Conservation (phyloP, 1,284 basidiomycete species). For the Kwoniella shivajii region DNA sequence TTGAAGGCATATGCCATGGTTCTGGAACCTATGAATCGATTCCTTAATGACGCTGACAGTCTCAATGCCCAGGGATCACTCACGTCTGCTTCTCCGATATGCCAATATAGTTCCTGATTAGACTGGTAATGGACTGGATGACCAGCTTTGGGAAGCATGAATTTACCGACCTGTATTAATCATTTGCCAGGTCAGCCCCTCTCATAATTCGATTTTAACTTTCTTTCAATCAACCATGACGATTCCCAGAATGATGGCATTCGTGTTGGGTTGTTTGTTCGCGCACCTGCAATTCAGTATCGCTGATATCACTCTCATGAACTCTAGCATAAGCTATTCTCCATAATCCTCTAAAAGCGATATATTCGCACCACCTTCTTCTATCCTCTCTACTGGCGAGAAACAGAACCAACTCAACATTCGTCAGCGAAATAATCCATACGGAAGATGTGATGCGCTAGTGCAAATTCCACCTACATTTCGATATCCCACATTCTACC, state of each 20-base stretch:
- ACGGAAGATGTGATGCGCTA: not conserved
- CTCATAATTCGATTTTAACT: not conserved
- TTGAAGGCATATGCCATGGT: conserved; percentile 49
- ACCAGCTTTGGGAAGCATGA: conserved; percentile 68
- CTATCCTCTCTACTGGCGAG: conserved; percentile 17
- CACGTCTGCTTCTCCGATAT: conserved; percentile 65
- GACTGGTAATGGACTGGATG: conserved; percentile 63
- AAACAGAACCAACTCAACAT: not conserved
- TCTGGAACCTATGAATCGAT: conserved; percentile 57
- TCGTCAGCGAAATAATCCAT: not conserved
- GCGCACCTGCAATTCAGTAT: conserved; percentile 50
- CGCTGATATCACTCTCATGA: conserved; percentile 49
- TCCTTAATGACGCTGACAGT: not conserved
- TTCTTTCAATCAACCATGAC: not conserved
- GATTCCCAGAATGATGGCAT: not conserved
- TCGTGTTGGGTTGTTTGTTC: no score
- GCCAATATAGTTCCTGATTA: conserved; percentile 65
- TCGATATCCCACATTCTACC: conserved; percentile 60
- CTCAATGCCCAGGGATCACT: conserved; percentile 11
- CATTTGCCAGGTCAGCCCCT: no score
- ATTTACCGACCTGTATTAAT: conserved; percentile 83
- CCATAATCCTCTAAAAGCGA: conserved; percentile 78
- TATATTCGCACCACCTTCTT: conserved; percentile 76
- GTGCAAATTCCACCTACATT: conserved; percentile 27
- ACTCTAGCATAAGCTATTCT: conserved; percentile 61